Conservation (phyloP, 176 grass and related monocot species). For the Aegilops speltoides region DNA sequence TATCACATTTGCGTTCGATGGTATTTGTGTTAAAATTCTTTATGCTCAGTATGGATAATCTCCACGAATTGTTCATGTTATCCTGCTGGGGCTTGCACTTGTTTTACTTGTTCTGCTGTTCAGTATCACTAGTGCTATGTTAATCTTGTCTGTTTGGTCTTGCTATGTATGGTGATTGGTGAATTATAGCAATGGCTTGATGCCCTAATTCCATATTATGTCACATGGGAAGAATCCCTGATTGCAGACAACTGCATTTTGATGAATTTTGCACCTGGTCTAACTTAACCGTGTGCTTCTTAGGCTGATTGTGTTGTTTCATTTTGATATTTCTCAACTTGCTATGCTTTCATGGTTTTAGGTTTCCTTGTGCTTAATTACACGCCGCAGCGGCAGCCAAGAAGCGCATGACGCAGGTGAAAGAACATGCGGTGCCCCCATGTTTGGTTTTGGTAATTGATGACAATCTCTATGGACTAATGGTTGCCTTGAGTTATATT, state of each 20-base stretch:
- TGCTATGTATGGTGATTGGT: not conserved
- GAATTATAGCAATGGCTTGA: not conserved
- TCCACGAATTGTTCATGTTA: not conserved
- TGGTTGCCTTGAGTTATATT: too few species aligned
- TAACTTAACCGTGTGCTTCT: not conserved
- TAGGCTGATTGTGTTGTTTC: not conserved
- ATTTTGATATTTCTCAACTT: not conserved
- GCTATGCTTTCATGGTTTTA: not conserved
- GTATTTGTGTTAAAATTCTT: not conserved
- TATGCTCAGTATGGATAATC: not conserved
- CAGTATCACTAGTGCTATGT: not conserved
- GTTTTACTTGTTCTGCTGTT: not conserved
- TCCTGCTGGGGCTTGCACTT: not conserved
- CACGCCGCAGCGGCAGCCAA: not conserved
- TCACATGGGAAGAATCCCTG: not conserved
- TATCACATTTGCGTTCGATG: not conserved
- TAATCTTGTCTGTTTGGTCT: not conserved
- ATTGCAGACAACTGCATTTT: not conserved
- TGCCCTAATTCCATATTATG: not conserved
- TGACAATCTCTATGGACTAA: too few species aligned
- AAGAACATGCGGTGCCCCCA: too few species aligned
- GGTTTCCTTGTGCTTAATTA: not conserved
- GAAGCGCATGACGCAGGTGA: too few species aligned
- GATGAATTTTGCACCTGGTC: not conserved
- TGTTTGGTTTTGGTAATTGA: too few species aligned